These are phyloP conservation scores for Xylaria sp. DNA, from an alignment of 2,329 filamentous ascomycete genomes.

Conservation along the genomic window DNA sequence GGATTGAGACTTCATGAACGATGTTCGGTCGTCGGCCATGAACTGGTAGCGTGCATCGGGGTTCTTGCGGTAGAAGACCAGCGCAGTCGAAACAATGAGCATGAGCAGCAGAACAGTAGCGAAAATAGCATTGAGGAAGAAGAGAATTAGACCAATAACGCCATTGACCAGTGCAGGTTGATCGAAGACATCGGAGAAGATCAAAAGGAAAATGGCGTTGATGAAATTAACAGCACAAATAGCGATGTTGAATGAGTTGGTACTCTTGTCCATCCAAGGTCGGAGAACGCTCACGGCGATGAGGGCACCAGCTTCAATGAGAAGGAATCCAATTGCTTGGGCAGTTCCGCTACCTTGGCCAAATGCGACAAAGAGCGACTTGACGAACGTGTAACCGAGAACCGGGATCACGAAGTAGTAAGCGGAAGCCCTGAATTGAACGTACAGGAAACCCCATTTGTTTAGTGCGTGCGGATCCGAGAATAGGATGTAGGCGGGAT, in stretches of 20 bases:
- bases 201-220: constrained; percentile 81
- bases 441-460: constrained; percentile 93
- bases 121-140: constrained; percentile 83
- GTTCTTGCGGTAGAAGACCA: constrained; percentile 85
- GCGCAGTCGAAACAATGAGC: constrained; percentile 72
- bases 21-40: constrained; percentile 88
- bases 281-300: constrained; percentile 78
- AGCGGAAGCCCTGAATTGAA: constrained; percentile 87
- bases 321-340: constrained; percentile 79
- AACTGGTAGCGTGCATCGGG: constrained; percentile 88
- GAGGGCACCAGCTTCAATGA: constrained; percentile 79
- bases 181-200: constrained; percentile 85
- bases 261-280: constrained; percentile 97
- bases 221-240: constrained; percentile 86
- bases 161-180: constrained; percentile 82
- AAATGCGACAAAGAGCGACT: constrained; percentile 84
- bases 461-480: constrained; percentile 86
- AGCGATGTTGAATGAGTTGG: constrained; percentile 88
- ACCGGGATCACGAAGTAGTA: constrained; percentile 88
- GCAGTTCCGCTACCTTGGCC: constrained; percentile 73
- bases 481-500: constrained; percentile 90
- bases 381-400: constrained; percentile 77
- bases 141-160: constrained; percentile 85
- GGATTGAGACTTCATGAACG: constrained; percentile 89
- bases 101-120: constrained; percentile 80